phyloP scores from a whole-genome alignment of 352 stramenopile species.

The Globisporangium paroecandrum region DNA sequence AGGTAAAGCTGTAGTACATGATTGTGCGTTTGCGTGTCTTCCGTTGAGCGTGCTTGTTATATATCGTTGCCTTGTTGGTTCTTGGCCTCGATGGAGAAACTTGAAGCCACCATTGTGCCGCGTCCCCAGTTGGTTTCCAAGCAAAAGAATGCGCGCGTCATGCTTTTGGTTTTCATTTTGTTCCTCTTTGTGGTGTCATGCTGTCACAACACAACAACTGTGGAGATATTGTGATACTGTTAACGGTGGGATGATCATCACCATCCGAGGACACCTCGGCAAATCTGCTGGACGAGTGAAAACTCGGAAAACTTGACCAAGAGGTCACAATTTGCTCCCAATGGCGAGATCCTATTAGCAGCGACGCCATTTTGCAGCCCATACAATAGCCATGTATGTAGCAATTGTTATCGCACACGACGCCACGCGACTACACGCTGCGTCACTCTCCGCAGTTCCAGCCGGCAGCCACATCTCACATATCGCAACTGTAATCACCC shows the following conservation, averaged over 20 bases:
- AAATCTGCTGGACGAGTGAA: neutral
- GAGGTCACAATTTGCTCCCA: neutral
- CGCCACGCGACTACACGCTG: neutral
- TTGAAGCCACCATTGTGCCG: neutral
- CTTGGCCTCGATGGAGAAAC: neutral
- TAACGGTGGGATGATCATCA: no score
- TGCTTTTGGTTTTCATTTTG: neutral
- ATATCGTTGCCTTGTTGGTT: neutral
- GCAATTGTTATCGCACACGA: neutral
- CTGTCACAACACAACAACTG: no score
- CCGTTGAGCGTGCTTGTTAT: neutral
- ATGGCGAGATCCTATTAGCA: no score
- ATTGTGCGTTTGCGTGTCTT: neutral
- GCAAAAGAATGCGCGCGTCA: neutral
- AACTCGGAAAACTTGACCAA: neutral
- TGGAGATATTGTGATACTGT: no score
- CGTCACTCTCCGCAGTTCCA: neutral
- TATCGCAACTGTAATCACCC: neutral
- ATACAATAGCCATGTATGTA: neutral
- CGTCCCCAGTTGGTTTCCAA: constrained; percentile 2
- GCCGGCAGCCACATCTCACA: neutral
- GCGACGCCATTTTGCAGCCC: neutral
- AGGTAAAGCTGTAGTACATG: neutral
- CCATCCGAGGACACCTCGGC: no score
- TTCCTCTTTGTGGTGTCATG: neutral